Conservation (phyloP, 228 moss, liverwort and hornwort species). For the Sphagnum fallax region DNA sequence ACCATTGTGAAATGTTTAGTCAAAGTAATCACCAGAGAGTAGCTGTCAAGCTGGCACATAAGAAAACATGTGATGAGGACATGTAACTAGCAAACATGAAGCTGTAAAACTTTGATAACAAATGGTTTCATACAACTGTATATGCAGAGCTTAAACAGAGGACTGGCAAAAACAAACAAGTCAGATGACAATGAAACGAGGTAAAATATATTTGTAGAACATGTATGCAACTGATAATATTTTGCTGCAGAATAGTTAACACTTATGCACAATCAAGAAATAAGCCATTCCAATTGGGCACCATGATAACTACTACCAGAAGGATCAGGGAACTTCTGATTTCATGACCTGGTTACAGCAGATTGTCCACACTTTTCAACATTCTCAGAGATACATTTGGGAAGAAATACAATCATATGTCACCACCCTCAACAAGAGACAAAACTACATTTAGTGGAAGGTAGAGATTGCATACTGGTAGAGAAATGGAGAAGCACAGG, state of each 20-base stretch:
- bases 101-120: too few species aligned
- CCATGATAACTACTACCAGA: neutral
- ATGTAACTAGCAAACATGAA: too few species aligned
- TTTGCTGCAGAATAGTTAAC: too few species aligned
- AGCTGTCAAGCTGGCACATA: neutral
- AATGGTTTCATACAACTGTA: too few species aligned
- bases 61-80: neutral
- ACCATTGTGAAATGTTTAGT: neutral
- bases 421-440: neutral
- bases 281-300: neutral
- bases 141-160: too few species aligned
- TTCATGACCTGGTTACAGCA: neutral
- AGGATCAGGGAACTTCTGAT: neutral
- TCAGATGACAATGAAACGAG: conserved; percentile 8
- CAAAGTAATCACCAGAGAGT: neutral
- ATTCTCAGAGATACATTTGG: neutral
- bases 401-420: neutral
- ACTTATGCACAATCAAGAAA: neutral
- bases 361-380: neutral
- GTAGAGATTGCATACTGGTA: conserved; percentile 23
- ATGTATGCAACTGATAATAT: too few species aligned
- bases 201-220: too few species aligned
- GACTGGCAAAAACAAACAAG: neutral
- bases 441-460: neutral
- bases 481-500: conserved; percentile 13